Evolutionary conservation across 2,329 filamentous ascomycete species (phyloP).

Genomic region (Xylariaceae sp.): DNA sequence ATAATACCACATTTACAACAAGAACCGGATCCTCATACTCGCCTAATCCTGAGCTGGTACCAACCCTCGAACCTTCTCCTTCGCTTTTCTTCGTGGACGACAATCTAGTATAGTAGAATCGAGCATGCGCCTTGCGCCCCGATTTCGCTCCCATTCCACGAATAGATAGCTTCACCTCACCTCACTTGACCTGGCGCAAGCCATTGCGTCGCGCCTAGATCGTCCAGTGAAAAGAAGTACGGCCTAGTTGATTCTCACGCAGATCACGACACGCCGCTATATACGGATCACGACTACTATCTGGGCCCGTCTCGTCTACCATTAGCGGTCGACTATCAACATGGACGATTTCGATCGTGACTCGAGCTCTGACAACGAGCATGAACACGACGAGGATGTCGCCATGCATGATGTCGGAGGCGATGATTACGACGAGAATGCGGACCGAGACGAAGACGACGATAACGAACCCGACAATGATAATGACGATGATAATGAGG

Average conservation of each 20-base stretch:
- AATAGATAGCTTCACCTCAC: not conserved
- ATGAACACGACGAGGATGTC: conserved; percentile 40
- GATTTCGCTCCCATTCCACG: not conserved
- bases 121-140: not conserved
- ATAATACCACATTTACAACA: too few relatives aligned
- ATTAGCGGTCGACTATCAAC: not conserved
- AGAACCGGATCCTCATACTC: too few relatives aligned
- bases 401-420: conserved; percentile 29
- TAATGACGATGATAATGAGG: conserved; percentile 36
- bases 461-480: conserved; percentile 34
- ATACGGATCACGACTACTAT: not conserved
- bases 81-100: too few relatives aligned
- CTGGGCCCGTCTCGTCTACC: not conserved
- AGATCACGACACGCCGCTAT: not conserved
- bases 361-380: conserved; percentile 43
- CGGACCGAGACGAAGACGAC: conserved; percentile 34
- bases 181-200: not conserved
- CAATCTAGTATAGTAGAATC: not conserved
- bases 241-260: not conserved
- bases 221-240: not conserved
- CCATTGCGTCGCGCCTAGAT: not conserved
- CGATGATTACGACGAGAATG: conserved; percentile 26
- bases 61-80: too few relatives aligned
- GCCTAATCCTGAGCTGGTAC: too few relatives aligned
- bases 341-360: conserved; percentile 39